Evolutionary conservation across 2,329 filamentous ascomycete species (phyloP), one percentile per base, ranked within the genome.

Genomic region (Aschersonia sp.): DNA sequence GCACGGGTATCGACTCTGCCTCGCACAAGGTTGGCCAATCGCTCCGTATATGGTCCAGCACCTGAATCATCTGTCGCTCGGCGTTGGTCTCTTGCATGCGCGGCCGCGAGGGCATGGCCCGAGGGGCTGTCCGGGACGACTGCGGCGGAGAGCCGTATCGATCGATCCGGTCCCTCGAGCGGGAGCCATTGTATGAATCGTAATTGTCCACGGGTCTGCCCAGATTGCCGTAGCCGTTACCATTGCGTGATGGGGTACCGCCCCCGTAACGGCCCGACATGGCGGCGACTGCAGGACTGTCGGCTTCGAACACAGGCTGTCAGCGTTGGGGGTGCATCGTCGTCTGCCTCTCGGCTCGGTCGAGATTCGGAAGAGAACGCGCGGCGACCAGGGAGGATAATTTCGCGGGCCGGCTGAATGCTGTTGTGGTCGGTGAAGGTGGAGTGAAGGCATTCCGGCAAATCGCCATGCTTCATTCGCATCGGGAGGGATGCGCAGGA

Each of bases 21-120:
- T 84, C 76, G 53, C 85, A 87, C 84, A 98, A 92, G 55, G 88
- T 84, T 42, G 86, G 83, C 90, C 92, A 98, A 60, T 94, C 87
- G 49, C 76, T 70, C 60, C 89, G 82, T 58, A 98, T 95, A 55
- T 85, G 81, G 54, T 87, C 81, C 45, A 97, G 72, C 2, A 95
- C 77, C 55, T 78, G 71, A 45, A 66, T 65, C 50, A 79, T 78
- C 59, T 78, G 73, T 45, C 71, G 65, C 61, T 77, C 74, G 47
- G 74, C 73, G 53, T 65, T 74, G 42, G 73, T 69, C 55, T 65
- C 66, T 51, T 57, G 66, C 53, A 62, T 60, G 54, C 60, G 60
- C 47, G 60, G 52, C 47, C 65, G 56, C 32, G 65, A 66, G 30
- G 62, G 54, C 59, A 63, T 61, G 49, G 55, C 58, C 48, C 62